Evolutionary conservation across 2,329 filamentous ascomycete species (phyloP).

Genomic region (Ceratocystis harringtonii): DNA sequence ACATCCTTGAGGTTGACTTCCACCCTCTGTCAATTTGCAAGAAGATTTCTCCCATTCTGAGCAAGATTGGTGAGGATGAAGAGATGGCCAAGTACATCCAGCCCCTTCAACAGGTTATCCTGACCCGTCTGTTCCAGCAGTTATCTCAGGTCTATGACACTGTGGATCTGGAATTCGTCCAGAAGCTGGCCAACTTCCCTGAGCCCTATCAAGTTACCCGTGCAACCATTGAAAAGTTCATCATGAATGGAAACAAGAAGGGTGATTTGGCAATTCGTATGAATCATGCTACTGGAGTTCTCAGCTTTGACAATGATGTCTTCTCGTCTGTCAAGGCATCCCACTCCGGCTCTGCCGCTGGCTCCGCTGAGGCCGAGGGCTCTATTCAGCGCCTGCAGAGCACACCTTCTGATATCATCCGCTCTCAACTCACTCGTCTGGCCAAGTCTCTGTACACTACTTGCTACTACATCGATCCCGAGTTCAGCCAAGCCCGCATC

Average conservation of each 20-base stretch:
- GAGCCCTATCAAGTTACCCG: constrained; percentile 88
- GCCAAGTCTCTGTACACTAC: constrained; percentile 84
- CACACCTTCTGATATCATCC: constrained; percentile 93
- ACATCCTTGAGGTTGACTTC: constrained; percentile 98
- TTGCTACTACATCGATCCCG: constrained; percentile 88
- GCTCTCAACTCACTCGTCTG: constrained; percentile 81
- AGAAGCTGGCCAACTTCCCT: constrained; percentile 86
- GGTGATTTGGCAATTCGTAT: constrained; percentile 92
- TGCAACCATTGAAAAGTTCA: constrained; percentile 96
- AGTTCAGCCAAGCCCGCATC: constrained; percentile 67
- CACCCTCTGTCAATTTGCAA: constrained; percentile 97
- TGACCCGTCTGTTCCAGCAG: constrained; percentile 97
- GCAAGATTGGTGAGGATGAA: constrained; percentile 79
- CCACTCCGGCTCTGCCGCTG: constrained; percentile 67
- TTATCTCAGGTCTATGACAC: constrained; percentile 98
- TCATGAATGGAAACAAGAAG: constrained; percentile 99
- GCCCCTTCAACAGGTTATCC: constrained; percentile 93
- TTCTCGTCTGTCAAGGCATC: constrained; percentile 93
- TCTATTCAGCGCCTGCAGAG: constrained; percentile 91
- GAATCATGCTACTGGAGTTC: constrained; percentile 83
- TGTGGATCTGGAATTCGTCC: constrained; percentile 84
- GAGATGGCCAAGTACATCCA: constrained; percentile 97
- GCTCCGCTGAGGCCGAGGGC: constrained; percentile 76
- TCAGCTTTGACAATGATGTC: constrained; percentile 95
- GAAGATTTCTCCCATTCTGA: constrained; percentile 93